phyloP scores from a whole-genome alignment of 83 land plant genomes.

The Picea engelmannii region DNA sequence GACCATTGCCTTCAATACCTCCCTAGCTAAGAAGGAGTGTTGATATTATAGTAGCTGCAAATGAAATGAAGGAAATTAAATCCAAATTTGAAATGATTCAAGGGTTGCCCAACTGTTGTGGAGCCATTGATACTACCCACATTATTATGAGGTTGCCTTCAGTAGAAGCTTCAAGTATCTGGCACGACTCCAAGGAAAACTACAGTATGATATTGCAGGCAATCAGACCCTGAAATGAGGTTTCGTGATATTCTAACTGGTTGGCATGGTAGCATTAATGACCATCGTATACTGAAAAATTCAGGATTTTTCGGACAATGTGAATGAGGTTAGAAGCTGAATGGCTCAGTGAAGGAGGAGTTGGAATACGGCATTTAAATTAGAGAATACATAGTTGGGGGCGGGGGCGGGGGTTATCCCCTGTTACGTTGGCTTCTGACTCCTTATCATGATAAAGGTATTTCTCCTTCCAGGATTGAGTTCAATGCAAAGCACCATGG shows the following conservation, averaged over 20 bases:
- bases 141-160: conserved; percentile 63
- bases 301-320: conserved; percentile 69
- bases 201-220: conserved; percentile 88
- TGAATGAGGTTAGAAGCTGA: conserved; percentile 60
- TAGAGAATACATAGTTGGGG: conserved; percentile 83
- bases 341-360: conserved; percentile 36
- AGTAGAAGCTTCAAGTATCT: conserved; percentile 58
- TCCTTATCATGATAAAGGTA: conserved; percentile 66
- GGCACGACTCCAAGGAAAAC: conserved; percentile 77
- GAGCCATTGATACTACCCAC: conserved; percentile 82
- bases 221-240: conserved; percentile 70
- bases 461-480: conserved; percentile 21
- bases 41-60: conserved; percentile 1
- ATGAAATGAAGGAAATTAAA: conserved; percentile 56
- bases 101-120: conserved; percentile 81
- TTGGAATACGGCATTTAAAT: conserved; percentile 47
- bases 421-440: conserved; percentile 79
- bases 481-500: conserved; percentile 50
- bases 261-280: conserved; percentile 77
- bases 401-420: conserved; percentile 77
- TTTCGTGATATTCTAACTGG: conserved; percentile 86
- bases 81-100: conserved; percentile 50
- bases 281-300: conserved; percentile 50
- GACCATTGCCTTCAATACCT: too few relatives aligned
- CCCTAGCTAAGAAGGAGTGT: too few relatives aligned